These are phyloP conservation scores for Arabis hirsuta DNA, from an alignment of 345 rosid genomes.

Conservation along the genomic window DNA sequence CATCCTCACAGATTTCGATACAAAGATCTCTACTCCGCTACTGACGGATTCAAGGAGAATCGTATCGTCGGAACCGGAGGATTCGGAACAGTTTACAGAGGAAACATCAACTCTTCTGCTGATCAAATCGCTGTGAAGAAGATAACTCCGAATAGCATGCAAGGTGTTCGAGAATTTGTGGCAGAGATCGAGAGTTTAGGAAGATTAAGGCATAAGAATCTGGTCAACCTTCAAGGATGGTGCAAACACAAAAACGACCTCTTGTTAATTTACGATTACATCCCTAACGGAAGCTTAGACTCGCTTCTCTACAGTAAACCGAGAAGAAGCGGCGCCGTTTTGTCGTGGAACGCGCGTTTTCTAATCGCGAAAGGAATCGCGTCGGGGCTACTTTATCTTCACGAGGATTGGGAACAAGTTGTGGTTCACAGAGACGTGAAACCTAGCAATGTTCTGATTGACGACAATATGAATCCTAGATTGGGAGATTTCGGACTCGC, in stretches of 20 bases:
- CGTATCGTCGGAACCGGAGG: conserved; percentile 64
- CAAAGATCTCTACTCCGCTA: conserved; percentile 56
- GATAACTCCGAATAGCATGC: conserved; percentile 53
- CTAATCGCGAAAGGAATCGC: conserved; percentile 57
- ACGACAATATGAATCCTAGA: conserved; percentile 49
- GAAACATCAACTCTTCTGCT: conserved; percentile 30
- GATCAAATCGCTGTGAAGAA: conserved; percentile 58
- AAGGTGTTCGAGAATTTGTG: conserved; percentile 63
- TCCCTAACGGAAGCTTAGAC: conserved; percentile 63
- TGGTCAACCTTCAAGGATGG: conserved; percentile 75
- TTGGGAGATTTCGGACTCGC: conserved; percentile 75
- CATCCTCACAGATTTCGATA: conserved; percentile 65
- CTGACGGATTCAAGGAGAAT: conserved; percentile 55
- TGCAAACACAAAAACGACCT: conserved; percentile 59
- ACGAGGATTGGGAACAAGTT: conserved; percentile 68
- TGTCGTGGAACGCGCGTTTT: conserved; percentile 57
- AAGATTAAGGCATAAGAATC: conserved; percentile 57
- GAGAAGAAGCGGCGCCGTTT: conserved; percentile 25
- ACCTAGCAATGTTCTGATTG: conserved; percentile 43
- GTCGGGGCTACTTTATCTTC: conserved; percentile 59
- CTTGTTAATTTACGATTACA: conserved; percentile 58
- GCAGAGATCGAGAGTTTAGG: conserved; percentile 72
- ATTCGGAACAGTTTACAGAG: conserved; percentile 60
- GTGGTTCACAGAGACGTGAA: conserved; percentile 50
- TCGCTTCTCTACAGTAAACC: conserved; percentile 44